Evolutionary conservation across 306 rosid species (phyloP), one percentile per base, ranked within the genome.

Genomic region (Rosa persica): DNA sequence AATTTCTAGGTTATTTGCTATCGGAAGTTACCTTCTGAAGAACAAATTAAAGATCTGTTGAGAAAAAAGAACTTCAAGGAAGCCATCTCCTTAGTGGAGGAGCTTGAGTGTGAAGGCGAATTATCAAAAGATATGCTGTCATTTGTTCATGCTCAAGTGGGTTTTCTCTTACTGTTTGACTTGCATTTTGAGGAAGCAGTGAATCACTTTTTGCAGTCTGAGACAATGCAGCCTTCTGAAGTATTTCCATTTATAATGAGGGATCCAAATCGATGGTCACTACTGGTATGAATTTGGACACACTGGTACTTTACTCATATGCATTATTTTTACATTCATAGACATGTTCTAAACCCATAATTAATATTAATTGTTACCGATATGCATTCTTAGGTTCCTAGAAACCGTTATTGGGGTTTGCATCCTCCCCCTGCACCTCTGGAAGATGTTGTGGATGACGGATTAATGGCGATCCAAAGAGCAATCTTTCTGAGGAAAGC

Each of bases 351-450:
- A 60, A 11, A 23, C 66, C 17, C 38, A 2, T 30, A 30, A 30
- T 30, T 30, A 30, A 30, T 30, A 30, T 2, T 30, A 2, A 30
- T 30, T 30, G 36, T 30, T 30, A 30, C 36, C 2, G 36, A 30
- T 30, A 30, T 30, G 46, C 68, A 76, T 81, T 83, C 87, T 82
- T 87, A 95, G 98, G 97, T 92, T 87, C 98, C 98, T 72, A 89
- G 98, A 88, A 92, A 91, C 79, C 88, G 97, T 55, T 95, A 95
- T 84, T 95, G 98, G 98, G 98, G 97, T 83, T 87, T 95, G 96
- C 98, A 95, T 92, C 98, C 98, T 62, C 98, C 98, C 49, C 98
- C 98, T 46, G 90, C 92, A 39, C 97, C 98, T 79, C 92, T 95
- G 84, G 98, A 92, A 91, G 97, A 92, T 85, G 98, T 95, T 74